Conservation (phyloP, 2,329 filamentous ascomycete species). For the Cercospora beticola region DNA sequence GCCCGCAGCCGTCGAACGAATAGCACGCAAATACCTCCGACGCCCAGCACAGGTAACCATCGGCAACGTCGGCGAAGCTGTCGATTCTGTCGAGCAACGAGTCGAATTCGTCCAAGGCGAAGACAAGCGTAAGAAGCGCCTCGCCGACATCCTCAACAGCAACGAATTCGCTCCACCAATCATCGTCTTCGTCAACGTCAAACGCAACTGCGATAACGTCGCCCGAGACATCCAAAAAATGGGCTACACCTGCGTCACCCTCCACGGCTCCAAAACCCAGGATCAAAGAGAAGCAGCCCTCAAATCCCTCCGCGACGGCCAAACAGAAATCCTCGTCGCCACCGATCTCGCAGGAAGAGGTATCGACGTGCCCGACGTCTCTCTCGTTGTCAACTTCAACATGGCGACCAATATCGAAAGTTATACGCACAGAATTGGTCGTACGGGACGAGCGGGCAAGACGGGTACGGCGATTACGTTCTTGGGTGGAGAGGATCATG, state of each 20-base stretch:
- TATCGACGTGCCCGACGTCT: slow-evolving; percentile 96
- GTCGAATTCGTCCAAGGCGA: slow-evolving; percentile 89
- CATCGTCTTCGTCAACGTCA: slow-evolving; percentile 99
- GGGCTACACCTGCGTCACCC: slow-evolving; percentile 84
- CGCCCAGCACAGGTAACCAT: slow-evolving; percentile 93
- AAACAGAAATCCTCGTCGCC: slow-evolving; percentile 85
- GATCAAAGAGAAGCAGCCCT: slow-evolving; percentile 95
- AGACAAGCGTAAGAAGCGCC: slow-evolving; percentile 93
- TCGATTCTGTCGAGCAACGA: slow-evolving; percentile 95
- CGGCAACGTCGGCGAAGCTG: slow-evolving; percentile 89
- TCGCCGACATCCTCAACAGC: slow-evolving; percentile 83
- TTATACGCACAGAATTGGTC: slow-evolving; percentile 94
- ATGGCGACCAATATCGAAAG: slow-evolving; percentile 91
- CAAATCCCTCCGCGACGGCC: slow-evolving; percentile 74
- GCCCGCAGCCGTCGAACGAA: slow-evolving; percentile 87
- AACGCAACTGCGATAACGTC: slow-evolving; percentile 94
- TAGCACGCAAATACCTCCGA: slow-evolving; percentile 94
- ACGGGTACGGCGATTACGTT: slow-evolving; percentile 95
- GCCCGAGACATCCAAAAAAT: slow-evolving; percentile 91
- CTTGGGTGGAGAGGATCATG: slow-evolving; percentile 82
- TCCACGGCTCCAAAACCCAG: slow-evolving; percentile 95
- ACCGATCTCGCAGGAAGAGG: slow-evolving; percentile 94
- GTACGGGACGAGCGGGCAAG: slow-evolving; percentile 96
- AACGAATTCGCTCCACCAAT: slow-evolving; percentile 83
- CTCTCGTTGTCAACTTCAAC: slow-evolving; percentile 96